A percentile compares a stretch with the other conserved stretches of the same genome.
phyloP scores from a whole-genome alignment of 257 asterid genomes.

The Asclepias syriaca region DNA sequence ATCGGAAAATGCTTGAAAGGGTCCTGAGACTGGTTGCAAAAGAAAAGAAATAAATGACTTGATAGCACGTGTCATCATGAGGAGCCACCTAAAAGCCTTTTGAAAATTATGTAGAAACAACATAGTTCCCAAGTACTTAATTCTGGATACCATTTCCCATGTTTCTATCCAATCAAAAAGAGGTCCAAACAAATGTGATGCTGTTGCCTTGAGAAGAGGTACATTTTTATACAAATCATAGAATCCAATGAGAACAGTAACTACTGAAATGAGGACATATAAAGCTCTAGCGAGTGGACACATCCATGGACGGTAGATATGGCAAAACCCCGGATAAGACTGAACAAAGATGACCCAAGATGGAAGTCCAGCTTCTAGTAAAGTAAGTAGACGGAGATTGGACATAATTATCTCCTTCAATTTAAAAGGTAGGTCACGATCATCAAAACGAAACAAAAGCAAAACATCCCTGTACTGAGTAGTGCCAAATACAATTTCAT shows the following conservation, averaged over 20 bases:
- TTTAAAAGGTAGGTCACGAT: constrained; percentile 77
- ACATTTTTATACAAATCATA: constrained; percentile 90
- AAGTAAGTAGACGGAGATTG: constrained; percentile 71
- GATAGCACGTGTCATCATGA: constrained; percentile 50
- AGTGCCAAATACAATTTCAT: constrained; percentile 50
- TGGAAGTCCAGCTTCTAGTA: constrained; percentile 94
- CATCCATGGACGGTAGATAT: constrained; percentile 98
- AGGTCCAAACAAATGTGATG: constrained; percentile 89
- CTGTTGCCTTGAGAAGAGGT: constrained; percentile 88
- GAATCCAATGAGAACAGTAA: constrained; percentile 94
- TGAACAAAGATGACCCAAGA: constrained; percentile 97
- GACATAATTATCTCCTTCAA: constrained; percentile 63
- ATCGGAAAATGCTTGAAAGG: constrained; percentile 56
- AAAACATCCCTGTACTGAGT: constrained; percentile 65
- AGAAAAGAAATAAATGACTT: constrained; percentile 53
- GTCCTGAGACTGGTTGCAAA: constrained; percentile 62
- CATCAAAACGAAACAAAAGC: constrained; percentile 64
- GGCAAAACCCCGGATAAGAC: constrained; percentile 88
- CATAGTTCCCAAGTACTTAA: constrained; percentile 93
- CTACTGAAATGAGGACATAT: constrained; percentile 63
- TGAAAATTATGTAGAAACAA: constrained; percentile 90
- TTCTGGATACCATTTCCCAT: constrained; percentile 91
- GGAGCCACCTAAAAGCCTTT: constrained; percentile 84
- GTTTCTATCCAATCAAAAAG: constrained; percentile 94
- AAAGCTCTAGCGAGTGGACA: constrained; percentile 84